Evolutionary conservation across 2,329 filamentous ascomycete species (phyloP), one percentile per base, ranked within the genome.

Genomic region (Meredithiella fracta): DNA sequence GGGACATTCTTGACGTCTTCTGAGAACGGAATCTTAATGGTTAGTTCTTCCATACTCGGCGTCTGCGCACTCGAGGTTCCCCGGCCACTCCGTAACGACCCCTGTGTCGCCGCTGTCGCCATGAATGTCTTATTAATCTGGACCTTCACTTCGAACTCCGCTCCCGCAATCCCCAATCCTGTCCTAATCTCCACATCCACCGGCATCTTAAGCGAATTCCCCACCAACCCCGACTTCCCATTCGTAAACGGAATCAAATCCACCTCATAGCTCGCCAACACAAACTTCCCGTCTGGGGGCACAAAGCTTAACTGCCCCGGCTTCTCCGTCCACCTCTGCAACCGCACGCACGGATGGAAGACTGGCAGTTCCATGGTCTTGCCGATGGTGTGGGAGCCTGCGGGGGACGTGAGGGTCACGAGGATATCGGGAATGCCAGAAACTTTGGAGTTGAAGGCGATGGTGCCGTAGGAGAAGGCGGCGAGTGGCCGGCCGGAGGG

Each of bases 251-350:
- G 89, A 11, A 97, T 73, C 22, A 98, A 70, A 67, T 98, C 87
- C 20, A 94, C 88, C 67, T 96, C 91, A 65, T 98, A 98, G 22
- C 89, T 90, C 31, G 89, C 90, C 17, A 98, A 75, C 42, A 95
- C 85, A 66, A 97, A 98, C 47, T 88, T 80, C 31, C 92, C 92
- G 66, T 98, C 92, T 0, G 92, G 92, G 1, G 92, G 92, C 11
- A 98, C 80, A 64, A 98, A 98, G 65, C 87, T 94, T n/a, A 98
- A 73, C 61, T 95, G 86, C 2, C 92, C 92, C 0, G 90, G 88
- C 56, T 80, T 79, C 63, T 94, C 87, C 62, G 83, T 83, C 92
- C 92, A 98, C 60, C 82, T 78, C n/a, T 84, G 85, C 2, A 98
- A 72, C 17, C 92, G 78, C 7, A 98, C 92, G 64, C 92, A 97